Evolutionary conservation across 495 filamentous ascomycete genomes (phyloP).

Genomic region (Immersiella caudata): DNA sequence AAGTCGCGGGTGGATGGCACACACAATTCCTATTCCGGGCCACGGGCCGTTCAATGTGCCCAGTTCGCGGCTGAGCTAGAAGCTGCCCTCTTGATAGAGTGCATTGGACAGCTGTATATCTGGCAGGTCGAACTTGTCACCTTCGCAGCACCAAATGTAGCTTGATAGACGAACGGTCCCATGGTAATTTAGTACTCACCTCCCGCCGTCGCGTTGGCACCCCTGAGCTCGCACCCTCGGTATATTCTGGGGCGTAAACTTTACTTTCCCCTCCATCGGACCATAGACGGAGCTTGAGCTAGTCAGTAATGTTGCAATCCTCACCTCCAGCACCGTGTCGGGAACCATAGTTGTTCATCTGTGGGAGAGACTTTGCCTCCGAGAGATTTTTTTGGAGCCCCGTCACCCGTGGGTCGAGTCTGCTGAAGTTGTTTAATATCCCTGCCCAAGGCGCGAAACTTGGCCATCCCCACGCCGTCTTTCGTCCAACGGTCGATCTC

Average conservation of each 20-base stretch:
- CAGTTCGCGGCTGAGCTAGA: not conserved
- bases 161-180: not conserved
- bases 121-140: not conserved
- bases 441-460: slow-evolving; percentile 19
- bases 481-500: slow-evolving; percentile 4
- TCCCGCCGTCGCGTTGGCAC: not conserved
- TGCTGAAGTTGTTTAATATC: not conserved
- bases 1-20: not conserved
- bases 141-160: not conserved
- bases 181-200: not conserved
- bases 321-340: not conserved
- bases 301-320: too few relatives aligned
- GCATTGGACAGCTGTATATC: slow-evolving; percentile 1
- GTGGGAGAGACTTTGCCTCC: not conserved
- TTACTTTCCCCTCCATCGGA: not conserved
- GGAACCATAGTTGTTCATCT: not conserved
- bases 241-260: slow-evolving; percentile 1
- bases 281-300: not conserved
- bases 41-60: not conserved
- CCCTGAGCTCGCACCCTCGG: slow-evolving; percentile 3
- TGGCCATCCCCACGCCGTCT: slow-evolving; percentile 30
- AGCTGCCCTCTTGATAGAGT: not conserved
- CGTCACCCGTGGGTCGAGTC: not conserved
- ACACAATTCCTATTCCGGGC: not conserved
- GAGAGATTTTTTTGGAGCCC: not conserved